phyloP scores from a whole-genome alignment of 192 early-diverging fungal genomes.

The Pecoramyces ruminantium region DNA sequence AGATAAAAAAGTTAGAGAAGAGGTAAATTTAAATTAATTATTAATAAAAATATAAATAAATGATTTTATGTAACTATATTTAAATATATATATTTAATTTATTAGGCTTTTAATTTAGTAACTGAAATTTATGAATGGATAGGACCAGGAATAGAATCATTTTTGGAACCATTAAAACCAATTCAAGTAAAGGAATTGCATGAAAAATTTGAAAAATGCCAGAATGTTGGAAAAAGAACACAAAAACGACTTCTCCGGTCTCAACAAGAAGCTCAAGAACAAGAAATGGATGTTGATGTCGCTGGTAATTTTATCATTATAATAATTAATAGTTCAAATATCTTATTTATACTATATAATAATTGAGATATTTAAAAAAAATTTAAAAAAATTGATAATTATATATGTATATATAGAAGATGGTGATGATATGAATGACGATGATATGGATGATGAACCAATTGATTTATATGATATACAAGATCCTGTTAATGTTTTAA shows the following conservation, averaged over 20 bases:
- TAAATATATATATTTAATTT: too few species aligned
- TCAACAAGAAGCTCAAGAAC: constrained; percentile 38
- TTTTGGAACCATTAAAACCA: constrained; percentile 75
- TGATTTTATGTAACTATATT: too few species aligned
- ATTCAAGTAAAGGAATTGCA: constrained; percentile 86
- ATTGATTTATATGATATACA: constrained; percentile 66
- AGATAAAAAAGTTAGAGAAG: constrained; percentile 79
- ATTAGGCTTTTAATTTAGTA: constrained; percentile 38
- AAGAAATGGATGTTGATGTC: constrained; percentile 17
- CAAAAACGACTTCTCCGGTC: constrained; percentile 62
- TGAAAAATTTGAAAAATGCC: constrained; percentile 58
- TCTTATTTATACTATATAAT: too few species aligned
- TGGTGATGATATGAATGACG: constrained; percentile 8
- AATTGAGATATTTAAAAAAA: too few species aligned
- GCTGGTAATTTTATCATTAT: background rate
- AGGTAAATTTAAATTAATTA: constrained; percentile 29
- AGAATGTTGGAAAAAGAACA: constrained; percentile 29
- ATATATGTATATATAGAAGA: too few species aligned
- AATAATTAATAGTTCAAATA: too few species aligned
- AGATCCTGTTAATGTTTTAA: constrained; percentile 80
- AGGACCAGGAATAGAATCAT: constrained; percentile 58
- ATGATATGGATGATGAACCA: constrained; percentile 22
- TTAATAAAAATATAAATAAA: too few species aligned
- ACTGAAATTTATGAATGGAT: constrained; percentile 91
- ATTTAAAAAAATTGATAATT: too few species aligned